Evolutionary conservation across 345 rosid species (phyloP).

Genomic region (Garcia nutans): DNA sequence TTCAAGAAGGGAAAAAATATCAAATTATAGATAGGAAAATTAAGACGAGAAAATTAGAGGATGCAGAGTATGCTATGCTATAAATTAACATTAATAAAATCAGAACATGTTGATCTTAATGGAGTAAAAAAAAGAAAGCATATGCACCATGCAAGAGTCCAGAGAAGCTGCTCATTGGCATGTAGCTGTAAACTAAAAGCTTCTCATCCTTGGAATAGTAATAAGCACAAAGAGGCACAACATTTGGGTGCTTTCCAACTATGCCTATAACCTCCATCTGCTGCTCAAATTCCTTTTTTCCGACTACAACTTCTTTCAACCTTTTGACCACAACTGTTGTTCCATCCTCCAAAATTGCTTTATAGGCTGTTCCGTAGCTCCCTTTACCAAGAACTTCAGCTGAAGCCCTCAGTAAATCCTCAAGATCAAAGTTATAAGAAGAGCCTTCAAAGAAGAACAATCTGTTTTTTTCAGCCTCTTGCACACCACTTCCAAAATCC

Average conservation of each 20-base stretch:
- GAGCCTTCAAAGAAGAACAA: slow-evolving; percentile 72
- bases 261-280: slow-evolving; percentile 70
- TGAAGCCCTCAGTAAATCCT: slow-evolving; percentile 81
- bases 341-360: slow-evolving; percentile 72
- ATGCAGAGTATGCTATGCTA: no score
- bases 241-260: slow-evolving; percentile 53
- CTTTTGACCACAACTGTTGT: slow-evolving; percentile 78
- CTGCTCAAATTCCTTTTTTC: slow-evolving; percentile 77
- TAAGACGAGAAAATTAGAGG: background rate
- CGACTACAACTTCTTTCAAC: slow-evolving; percentile 68
- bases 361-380: slow-evolving; percentile 74
- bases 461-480: slow-evolving; percentile 84
- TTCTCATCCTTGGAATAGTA: slow-evolving; percentile 62
- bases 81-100: no score
- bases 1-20: background rate
- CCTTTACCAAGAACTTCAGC: slow-evolving; percentile 95
- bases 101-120: no score
- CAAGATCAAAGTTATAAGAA: slow-evolving; percentile 60
- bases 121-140: background rate
- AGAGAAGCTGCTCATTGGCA: slow-evolving; percentile 65
- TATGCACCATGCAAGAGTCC: slow-evolving; percentile 41
- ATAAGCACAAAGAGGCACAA: slow-evolving; percentile 53
- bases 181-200: slow-evolving; percentile 61
- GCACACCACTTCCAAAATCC: slow-evolving; percentile 84
- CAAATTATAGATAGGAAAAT: background rate